phyloP scores from a whole-genome alignment of 306 rosid species.

The Quercus robur region DNA sequence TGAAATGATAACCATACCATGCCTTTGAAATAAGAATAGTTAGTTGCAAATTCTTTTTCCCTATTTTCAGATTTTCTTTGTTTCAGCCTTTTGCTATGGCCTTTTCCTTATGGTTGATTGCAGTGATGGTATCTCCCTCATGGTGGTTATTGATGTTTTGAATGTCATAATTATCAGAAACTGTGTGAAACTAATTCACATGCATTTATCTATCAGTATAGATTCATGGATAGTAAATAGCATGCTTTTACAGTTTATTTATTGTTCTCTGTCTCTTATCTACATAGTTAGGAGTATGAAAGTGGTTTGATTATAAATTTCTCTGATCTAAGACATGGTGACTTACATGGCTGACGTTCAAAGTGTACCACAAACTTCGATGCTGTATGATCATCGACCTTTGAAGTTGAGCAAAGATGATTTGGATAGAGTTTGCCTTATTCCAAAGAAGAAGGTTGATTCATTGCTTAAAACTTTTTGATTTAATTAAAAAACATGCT shows the following conservation, averaged over 20 bases:
- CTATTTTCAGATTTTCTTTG: too few relatives aligned
- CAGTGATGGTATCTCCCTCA: too few relatives aligned
- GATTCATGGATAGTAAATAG: neutral
- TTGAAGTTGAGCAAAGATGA: conserved; percentile 32
- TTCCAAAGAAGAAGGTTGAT: conserved; percentile 42
- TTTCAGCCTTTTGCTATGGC: too few relatives aligned
- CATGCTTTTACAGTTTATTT: neutral
- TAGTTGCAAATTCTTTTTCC: too few relatives aligned
- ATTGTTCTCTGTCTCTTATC: neutral
- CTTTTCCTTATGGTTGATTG: too few relatives aligned
- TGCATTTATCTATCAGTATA: too few relatives aligned
- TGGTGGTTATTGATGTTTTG: too few relatives aligned
- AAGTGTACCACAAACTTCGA: neutral
- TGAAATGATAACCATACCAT: too few relatives aligned
- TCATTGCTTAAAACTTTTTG: neutral
- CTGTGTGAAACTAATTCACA: too few relatives aligned
- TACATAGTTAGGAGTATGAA: neutral
- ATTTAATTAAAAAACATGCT: too few relatives aligned
- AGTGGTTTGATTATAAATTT: conserved; percentile 3
- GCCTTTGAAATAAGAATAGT: too few relatives aligned
- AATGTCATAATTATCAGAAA: too few relatives aligned
- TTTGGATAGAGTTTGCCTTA: conserved; percentile 38
- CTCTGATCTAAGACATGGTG: conserved; percentile 30
- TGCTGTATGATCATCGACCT: conserved; percentile 42
- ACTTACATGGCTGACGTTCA: neutral